Evolutionary conservation across 2,329 filamentous ascomycete species (phyloP), one percentile per base, ranked within the genome.

Genomic region (Helminthosporium solani): DNA sequence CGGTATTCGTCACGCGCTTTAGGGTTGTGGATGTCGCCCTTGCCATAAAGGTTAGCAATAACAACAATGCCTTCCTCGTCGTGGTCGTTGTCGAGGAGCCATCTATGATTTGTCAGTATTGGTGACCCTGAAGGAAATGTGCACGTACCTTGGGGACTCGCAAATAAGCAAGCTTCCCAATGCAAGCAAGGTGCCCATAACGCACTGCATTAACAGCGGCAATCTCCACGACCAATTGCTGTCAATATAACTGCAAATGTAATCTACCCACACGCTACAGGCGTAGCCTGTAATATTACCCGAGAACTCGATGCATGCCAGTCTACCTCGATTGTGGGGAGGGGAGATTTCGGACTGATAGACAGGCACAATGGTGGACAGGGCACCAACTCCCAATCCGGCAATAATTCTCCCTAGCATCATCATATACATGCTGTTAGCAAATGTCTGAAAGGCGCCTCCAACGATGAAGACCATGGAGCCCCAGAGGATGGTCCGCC

Each of bases 41-140:
- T 90, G 44, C 94, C 94, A 64, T 97, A 97, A 6, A 99, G 79
- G 67, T 97, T 97, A 49, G 94, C 94, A 73, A 99, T 97, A 39
- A 99, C 94, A 21, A 96, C 86, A 72, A 99, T 96, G 42, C 94
- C 94, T 70, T 99, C 94, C 70, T 99, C 94, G 64, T 99, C 94
- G 63, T 96, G 88, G 60, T 99, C 94, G 66, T 96, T 96, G 67
- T 99, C 94, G 38, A 99, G 78, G 7, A 99, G 83, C 94, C 94
- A 99, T 75, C 92, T 94, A 56, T 36, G 14, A 30, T 42, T 45
- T 39, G 41, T 58, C 48, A 62, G 71, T 19, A 11, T 31, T 12
- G 33, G 18, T 15, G 27, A 12, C 7, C 25, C 4, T 15, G 14
- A 12, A n/a, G 4, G 20, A 38, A 7, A 3, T 3, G 8, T 16